Evolutionary conservation across 23 red algal species (phyloP).

Genomic region (Cyanidioschyzon merolae): DNA sequence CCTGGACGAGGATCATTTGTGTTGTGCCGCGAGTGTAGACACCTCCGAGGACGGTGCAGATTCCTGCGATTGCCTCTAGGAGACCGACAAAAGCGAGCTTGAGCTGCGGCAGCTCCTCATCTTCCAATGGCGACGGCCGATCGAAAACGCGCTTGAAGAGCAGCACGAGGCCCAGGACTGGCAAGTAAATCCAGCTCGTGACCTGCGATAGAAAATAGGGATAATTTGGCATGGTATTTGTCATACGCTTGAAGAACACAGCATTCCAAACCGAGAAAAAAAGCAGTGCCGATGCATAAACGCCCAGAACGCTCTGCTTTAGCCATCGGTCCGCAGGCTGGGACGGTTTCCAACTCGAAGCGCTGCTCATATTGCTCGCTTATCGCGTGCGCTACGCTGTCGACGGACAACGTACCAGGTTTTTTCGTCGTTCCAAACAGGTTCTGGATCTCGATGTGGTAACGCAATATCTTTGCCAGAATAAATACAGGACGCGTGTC

Average conservation of each 20-base stretch:
- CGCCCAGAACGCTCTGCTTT: not conserved
- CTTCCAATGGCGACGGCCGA: not conserved
- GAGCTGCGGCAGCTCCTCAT: not conserved
- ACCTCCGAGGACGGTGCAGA: conserved; percentile 17
- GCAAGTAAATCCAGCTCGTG: conserved; percentile 7
- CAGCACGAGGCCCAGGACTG: conserved; percentile 3
- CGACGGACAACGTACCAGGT: too few relatives aligned
- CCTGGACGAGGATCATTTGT: conserved; percentile 19
- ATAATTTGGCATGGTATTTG: conserved; percentile 27
- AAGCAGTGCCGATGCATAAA: conserved; percentile 8
- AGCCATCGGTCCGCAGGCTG: not conserved
- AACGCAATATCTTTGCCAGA: too few relatives aligned
- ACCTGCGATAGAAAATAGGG: conserved; percentile 17
- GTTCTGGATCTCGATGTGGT: too few relatives aligned
- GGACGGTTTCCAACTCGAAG: too few relatives aligned
- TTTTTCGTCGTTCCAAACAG: too few relatives aligned
- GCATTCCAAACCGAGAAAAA: not conserved
- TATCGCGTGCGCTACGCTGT: too few relatives aligned
- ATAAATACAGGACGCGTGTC: too few relatives aligned
- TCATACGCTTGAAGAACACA: conserved; percentile 26
- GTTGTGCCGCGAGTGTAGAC: conserved; percentile 20
- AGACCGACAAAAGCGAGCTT: conserved; percentile 21
- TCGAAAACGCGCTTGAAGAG: not conserved
- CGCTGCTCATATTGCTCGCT: too few relatives aligned
- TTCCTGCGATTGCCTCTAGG: not conserved